Evolutionary conservation across 306 rosid genomes (phyloP).

Genomic region (Cucurbita pepo): DNA sequence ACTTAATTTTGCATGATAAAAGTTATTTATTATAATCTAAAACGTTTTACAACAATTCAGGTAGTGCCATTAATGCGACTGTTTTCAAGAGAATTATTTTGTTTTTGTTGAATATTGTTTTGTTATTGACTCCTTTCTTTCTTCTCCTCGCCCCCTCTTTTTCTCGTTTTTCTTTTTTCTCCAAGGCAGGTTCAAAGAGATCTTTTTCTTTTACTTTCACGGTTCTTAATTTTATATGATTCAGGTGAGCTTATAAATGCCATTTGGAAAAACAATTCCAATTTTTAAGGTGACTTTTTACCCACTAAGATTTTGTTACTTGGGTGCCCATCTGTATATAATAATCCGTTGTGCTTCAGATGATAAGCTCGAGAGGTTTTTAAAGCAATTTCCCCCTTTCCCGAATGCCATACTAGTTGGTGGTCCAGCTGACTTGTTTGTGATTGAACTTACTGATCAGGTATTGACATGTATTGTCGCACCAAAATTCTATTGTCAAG

Average conservation of each 20-base stretch:
- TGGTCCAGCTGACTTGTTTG: slow-evolving; percentile 70
- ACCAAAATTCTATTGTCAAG: background rate
- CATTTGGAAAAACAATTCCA: slow-evolving; percentile 1
- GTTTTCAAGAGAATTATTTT: background rate
- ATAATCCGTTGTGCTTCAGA: slow-evolving; percentile 31
- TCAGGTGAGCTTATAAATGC: slow-evolving; percentile 42
- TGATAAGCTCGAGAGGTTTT: slow-evolving; percentile 61
- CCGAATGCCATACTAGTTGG: slow-evolving; percentile 79
- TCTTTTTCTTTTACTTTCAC: slow-evolving; percentile 71
- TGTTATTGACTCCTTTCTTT: background rate
- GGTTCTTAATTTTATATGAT: slow-evolving; percentile 77
- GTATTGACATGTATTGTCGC: slow-evolving; percentile 6
- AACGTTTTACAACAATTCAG: background rate
- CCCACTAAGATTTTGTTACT: background rate
- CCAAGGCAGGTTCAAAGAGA: slow-evolving; percentile 79
- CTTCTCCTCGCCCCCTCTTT: background rate
- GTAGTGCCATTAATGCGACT: background rate
- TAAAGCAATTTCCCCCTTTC: slow-evolving; percentile 58
- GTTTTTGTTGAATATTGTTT: background rate
- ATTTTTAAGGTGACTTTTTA: background rate
- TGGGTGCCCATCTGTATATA: slow-evolving; percentile 8
- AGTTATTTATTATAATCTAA: background rate
- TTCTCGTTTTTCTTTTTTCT: background rate
- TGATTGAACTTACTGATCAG: slow-evolving; percentile 88
- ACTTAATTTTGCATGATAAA: background rate